A percentile compares a stretch with the other conserved stretches of the same genome.
Conservation (phyloP, 2,329 filamentous ascomycete species). For the Fusarium nurragi region DNA sequence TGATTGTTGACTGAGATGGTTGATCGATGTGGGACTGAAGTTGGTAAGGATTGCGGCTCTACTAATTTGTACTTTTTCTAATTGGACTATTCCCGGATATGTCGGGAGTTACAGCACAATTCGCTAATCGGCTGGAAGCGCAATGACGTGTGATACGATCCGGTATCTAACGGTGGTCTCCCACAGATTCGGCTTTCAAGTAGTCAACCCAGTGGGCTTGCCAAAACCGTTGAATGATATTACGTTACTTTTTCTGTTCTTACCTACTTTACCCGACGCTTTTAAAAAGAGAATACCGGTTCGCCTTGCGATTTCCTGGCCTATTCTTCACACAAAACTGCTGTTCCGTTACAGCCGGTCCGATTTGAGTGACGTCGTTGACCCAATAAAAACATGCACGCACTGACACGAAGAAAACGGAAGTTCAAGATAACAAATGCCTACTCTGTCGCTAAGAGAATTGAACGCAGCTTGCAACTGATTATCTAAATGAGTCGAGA, state of each 20-base stretch:
- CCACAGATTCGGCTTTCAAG: neutral
- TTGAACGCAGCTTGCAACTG: no score
- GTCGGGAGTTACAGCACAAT: neutral
- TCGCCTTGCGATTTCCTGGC: no score
- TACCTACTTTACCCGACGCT: no score
- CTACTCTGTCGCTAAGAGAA: no score
- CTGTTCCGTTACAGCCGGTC: no score
- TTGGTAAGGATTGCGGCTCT: neutral
- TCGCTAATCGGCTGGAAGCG: neutral
- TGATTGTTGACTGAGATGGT: neutral
- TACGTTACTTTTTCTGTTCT: neutral
- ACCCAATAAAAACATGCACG: neutral
- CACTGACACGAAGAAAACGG: neutral
- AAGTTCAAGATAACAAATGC: no score
- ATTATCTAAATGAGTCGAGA: no score
- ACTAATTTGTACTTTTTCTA: neutral
- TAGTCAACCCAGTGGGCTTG: neutral
- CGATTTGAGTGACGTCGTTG: neutral
- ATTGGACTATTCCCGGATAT: neutral
- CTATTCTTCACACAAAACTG: no score
- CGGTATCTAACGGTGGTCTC: neutral
- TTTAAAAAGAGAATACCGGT: no score
- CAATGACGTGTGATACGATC: neutral
- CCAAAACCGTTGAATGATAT: neutral
- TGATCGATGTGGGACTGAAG: neutral